These are phyloP conservation scores for Oryza meridionalis DNA, from an alignment of 176 grass and related monocot species.

Conservation along the genomic window DNA sequence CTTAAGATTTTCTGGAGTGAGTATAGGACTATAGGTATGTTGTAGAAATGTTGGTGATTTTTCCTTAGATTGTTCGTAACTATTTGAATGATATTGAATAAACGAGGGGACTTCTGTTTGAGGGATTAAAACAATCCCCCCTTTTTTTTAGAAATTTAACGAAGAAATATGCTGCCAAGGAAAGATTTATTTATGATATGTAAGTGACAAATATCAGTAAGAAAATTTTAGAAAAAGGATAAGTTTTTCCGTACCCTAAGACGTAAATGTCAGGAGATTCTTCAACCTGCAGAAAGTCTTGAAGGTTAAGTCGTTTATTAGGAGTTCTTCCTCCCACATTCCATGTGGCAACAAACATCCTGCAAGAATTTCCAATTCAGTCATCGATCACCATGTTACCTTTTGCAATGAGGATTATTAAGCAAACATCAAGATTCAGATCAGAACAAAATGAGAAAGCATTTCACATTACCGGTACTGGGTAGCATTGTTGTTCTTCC, in stretches of 20 bases:
- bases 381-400: neutral
- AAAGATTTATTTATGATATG: neutral
- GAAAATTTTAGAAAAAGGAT: neutral
- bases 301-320: slow-evolving; percentile 47
- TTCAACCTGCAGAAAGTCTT: slow-evolving; percentile 74
- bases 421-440: neutral
- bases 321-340: slow-evolving; percentile 86
- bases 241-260: slow-evolving; percentile 50
- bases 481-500: slow-evolving; percentile 2
- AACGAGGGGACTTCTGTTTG: too few species aligned
- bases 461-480: slow-evolving; percentile 42
- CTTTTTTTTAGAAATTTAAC: neutral
- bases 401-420: neutral
- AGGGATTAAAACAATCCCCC: too few species aligned
- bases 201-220: neutral
- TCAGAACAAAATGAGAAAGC: neutral
- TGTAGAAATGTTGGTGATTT: too few species aligned
- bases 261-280: slow-evolving; percentile 78
- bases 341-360: slow-evolving; percentile 82
- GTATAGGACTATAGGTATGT: too few species aligned
- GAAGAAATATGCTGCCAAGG: neutral
- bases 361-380: neutral
- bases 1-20: too few species aligned
- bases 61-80: too few species aligned
- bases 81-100: too few species aligned